Evolutionary conservation across 1,284 basidiomycete species (phyloP), one percentile per base, ranked within the genome.

Genomic region (Ustilago crameri): DNA sequence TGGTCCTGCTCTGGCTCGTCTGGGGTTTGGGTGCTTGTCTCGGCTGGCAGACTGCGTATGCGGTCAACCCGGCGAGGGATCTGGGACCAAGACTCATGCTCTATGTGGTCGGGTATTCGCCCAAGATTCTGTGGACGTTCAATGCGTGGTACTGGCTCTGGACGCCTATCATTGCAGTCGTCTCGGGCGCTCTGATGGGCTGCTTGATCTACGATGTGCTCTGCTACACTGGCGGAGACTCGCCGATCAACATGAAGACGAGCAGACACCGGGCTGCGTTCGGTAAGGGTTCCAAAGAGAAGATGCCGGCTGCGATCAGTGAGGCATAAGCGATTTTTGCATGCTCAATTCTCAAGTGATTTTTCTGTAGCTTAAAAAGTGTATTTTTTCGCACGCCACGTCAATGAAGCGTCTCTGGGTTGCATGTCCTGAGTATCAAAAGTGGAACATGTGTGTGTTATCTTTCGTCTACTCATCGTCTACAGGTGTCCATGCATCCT

Each of bases 111-210:
- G 87, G 89, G 23, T 90, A 90, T 75, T 88, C 88, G 23, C 80
- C 56, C 42, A 84, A 84, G 54, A 85, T 81, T 3, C 46, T 73
- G 14, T 83, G 78, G 70, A 78, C 85, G 27, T 87, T 84, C 72
- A 84, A 87, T 58, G 87, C 86, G 75, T 90, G 90, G 69, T 92
- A 91, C 78, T 92, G 90, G 90, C 68, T 91, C 27, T 92, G 91
- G 91, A 89, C 89, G 72, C 88, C 89, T 14, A 48, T 71, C 24
- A 34, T 80, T 17, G 69, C 65, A 3, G 64, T 61, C 40, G 76
- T 82, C 45, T 48, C 69, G 3, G 84, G 84, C 12, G 84, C 76
- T 18, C 56, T 84, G 9, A 70, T 83, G 41, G 84, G 84, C 1
- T 79, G 78, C 27, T 47, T 82, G 34, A 43, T 85, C 26, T 84